Evolutionary conservation across 2,329 filamentous ascomycete genomes (phyloP).

Genomic region (Cryphonectria nitschkei): DNA sequence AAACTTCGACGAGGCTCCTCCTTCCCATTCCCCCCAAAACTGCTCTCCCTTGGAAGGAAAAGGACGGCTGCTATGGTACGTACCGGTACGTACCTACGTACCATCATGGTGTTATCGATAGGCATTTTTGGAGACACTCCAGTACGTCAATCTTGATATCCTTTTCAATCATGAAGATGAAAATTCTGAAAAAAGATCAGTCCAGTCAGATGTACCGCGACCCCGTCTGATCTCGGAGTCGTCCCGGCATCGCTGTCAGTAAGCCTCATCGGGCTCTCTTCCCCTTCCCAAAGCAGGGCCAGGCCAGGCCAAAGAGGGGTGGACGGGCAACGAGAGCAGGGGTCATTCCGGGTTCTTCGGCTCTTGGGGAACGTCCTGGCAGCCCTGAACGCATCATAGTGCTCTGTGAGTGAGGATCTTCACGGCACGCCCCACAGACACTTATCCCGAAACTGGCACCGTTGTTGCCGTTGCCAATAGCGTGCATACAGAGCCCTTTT

Average conservation of each 20-base stretch:
- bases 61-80: background rate
- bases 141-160: background rate
- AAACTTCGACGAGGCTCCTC: background rate
- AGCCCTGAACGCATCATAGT: slow-evolving; percentile 3
- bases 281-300: background rate
- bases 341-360: slow-evolving; percentile 7
- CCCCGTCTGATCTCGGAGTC: background rate
- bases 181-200: background rate
- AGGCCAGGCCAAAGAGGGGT: background rate
- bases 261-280: background rate
- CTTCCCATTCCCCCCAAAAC: too few relatives aligned
- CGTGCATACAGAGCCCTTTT: background rate
- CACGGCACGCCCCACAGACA: background rate
- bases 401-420: background rate
- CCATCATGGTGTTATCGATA: background rate
- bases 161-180: background rate
- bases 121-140: too few relatives aligned
- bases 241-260: slow-evolving; percentile 1
- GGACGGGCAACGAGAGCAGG: background rate
- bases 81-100: background rate
- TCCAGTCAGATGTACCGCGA: background rate
- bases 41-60: background rate
- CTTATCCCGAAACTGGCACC: background rate
- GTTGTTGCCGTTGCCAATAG: background rate
- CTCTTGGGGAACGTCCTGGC: background rate